A percentile compares a stretch with the other conserved stretches of the same genome.
These are phyloP conservation scores for Penicillium sumatraense DNA, from an alignment of 2,329 filamentous ascomycete genomes.

Conservation along the genomic window DNA sequence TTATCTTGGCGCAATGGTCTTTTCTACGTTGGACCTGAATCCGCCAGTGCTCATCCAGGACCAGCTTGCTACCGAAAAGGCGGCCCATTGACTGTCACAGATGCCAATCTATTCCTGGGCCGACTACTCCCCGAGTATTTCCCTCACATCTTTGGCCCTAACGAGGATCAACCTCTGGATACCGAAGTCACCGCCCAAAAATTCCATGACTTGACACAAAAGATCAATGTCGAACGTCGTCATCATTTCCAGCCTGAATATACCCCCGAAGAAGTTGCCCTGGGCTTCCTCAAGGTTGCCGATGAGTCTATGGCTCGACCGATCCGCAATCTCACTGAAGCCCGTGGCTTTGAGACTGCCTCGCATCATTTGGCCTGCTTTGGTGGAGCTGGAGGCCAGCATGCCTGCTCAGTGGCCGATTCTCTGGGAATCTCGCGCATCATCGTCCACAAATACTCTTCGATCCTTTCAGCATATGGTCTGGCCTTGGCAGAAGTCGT, in stretches of 20 bases:
- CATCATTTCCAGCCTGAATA: constrained; percentile 60
- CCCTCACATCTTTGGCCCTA: constrained; percentile 91
- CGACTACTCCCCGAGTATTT: constrained; percentile 90
- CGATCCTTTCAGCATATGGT: constrained; percentile 87
- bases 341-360: constrained; percentile 87
- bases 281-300: constrained; percentile 48
- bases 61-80: constrained; percentile 93
- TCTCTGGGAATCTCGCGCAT: constrained; percentile 85
- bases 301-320: constrained; percentile 63
- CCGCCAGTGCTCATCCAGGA: constrained; percentile 86
- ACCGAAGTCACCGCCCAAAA: constrained; percentile 73
- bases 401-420: constrained; percentile 87
- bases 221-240: constrained; percentile 72
- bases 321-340: constrained; percentile 87
- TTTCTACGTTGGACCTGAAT: constrained; percentile 91
- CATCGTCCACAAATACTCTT: constrained; percentile 86
- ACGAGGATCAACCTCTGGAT: constrained; percentile 83
- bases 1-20: constrained; percentile 88
- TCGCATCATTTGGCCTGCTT: constrained; percentile 91
- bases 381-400: constrained; percentile 88
- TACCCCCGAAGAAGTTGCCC: constrained; percentile 64
- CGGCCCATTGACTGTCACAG: constrained; percentile 86
- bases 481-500: constrained; percentile 94
- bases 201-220: constrained; percentile 74
- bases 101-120: constrained; percentile 87